Percentiles rank a stretch among this genome's conserved stretches.
Evolutionary conservation across 169 alveolate genomes (phyloP).

Genomic region (Cryptosporidium meleagridis): DNA sequence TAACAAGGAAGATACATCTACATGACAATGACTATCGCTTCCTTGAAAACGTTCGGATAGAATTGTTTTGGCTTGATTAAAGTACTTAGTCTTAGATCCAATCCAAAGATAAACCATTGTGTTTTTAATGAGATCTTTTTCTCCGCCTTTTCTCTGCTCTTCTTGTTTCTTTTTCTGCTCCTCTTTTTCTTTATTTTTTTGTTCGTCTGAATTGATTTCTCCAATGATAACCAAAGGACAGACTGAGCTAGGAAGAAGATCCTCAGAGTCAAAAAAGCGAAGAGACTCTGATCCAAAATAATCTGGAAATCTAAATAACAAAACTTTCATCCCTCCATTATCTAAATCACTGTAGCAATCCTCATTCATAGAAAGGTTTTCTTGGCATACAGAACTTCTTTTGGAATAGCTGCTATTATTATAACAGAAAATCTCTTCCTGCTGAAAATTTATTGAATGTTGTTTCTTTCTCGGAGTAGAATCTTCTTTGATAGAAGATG

Average conservation of each 20-base stretch:
- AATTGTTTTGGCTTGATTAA: conserved; percentile 24
- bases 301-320: conserved; percentile 42
- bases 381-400: not conserved
- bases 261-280: conserved; percentile 37
- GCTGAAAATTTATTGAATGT: not conserved
- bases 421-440: not conserved
- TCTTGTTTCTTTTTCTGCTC: not conserved
- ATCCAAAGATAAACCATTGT: conserved; percentile 12
- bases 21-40: not conserved
- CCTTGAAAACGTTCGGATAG: not conserved
- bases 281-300: conserved; percentile 40
- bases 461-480: not conserved
- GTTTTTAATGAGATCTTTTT: not conserved
- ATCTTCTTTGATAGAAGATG: not conserved
- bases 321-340: not conserved
- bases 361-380: not conserved
- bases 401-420: conserved; percentile 1
- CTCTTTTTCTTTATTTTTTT: not conserved
- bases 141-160: not conserved
- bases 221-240: conserved; percentile 12
- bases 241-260: conserved; percentile 27
- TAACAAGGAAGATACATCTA: not conserved
- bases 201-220: not conserved
- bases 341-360: not conserved
- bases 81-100: conserved; percentile 26